Base-by-base conservation (phyloP, 345 rosid genomes). In the Murraya paniculata region DNA sequence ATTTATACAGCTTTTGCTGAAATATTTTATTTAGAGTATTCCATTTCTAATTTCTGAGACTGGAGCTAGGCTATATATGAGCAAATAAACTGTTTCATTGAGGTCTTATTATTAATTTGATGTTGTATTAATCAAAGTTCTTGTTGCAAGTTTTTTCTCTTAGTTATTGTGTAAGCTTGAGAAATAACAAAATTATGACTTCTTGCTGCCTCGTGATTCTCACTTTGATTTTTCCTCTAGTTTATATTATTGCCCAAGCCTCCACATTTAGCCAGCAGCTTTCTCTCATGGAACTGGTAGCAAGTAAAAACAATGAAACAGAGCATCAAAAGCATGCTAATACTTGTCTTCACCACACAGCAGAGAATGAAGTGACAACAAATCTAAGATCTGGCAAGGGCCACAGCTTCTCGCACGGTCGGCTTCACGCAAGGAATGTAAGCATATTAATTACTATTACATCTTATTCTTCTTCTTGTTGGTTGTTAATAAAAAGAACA, bases 311-410 rank as follows among this genome's bases (percentile, higher is more conserved):
- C 28, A 6, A 68, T 45, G 24, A 62, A 22, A 35, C 65, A 33
- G 38, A 71, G 64, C 75, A 38, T 39, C 78, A 68, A 30, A 27
- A 22, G 19, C 16, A 69, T 22, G 21, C 33, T 30, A 36, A 39
- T 68, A 35, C 78, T 18, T 31, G 14, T 11, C 38, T 39, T 45
- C 68, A 39, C 27, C 64, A 19, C 68, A 64, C 22, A 1, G 22
- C 41, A 6, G 74, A 85, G 48, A 77, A 67, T 73, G 81, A 56
- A 25, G 80, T 45, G 53, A 78, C 77, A 38, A 19, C 81, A 36
- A 69, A 83, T 62, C 79, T 71, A 19, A 74, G 74, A 72, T 77
- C 87, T 45, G 64, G 74, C 74, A 78, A 79, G 70, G 81, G 80
- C 11, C 86, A 72, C 33, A 64, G 13, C 11, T 14, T 31, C 50